These are phyloP conservation scores for Trichoderma asperelloides DNA, from an alignment of 495 filamentous ascomycete species.

Conservation along the genomic window DNA sequence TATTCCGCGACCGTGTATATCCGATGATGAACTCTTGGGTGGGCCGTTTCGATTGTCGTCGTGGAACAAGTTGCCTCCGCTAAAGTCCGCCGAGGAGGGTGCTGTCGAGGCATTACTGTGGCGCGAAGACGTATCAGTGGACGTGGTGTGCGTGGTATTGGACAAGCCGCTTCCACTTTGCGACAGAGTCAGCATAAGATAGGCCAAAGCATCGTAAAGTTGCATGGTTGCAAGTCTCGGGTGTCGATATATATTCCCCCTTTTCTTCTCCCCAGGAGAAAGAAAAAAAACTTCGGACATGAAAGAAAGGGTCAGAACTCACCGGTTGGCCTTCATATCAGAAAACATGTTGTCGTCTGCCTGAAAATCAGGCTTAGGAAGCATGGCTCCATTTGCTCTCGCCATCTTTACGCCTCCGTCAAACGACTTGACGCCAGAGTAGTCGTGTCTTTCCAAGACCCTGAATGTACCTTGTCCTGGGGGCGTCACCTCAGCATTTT, in stretches of 20 bases:
- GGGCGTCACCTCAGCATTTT: slow-evolving; percentile 31
- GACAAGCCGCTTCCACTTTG: slow-evolving; percentile 55
- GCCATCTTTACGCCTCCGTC: slow-evolving; percentile 30
- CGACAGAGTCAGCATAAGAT: slow-evolving; percentile 19
- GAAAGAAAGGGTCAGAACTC: slow-evolving; percentile 20
- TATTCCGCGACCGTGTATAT: neutral
- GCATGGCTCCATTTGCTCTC: slow-evolving; percentile 14
- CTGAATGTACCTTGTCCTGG: slow-evolving; percentile 31
- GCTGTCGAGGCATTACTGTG: slow-evolving; percentile 66
- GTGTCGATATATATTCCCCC: neutral
- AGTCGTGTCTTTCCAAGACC: slow-evolving; percentile 37
- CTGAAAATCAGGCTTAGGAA: slow-evolving; percentile 20
- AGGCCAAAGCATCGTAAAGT: neutral
- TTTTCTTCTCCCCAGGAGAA: neutral
- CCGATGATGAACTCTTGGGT: neutral
- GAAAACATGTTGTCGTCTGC: slow-evolving; percentile 50
- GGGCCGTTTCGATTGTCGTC: neutral
- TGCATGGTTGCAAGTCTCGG: neutral
- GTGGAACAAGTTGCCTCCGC: slow-evolving; percentile 13
- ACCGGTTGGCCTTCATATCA: slow-evolving; percentile 46
- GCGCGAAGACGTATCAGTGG: slow-evolving; percentile 57
- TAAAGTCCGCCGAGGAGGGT: slow-evolving; percentile 60
- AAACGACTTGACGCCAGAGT: slow-evolving; percentile 29
- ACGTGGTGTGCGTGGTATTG: slow-evolving; percentile 52
- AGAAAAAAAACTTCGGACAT: neutral